Evolutionary conservation across 768 basidiomycete genomes (phyloP).

Genomic region (Boletus rubropictus): DNA sequence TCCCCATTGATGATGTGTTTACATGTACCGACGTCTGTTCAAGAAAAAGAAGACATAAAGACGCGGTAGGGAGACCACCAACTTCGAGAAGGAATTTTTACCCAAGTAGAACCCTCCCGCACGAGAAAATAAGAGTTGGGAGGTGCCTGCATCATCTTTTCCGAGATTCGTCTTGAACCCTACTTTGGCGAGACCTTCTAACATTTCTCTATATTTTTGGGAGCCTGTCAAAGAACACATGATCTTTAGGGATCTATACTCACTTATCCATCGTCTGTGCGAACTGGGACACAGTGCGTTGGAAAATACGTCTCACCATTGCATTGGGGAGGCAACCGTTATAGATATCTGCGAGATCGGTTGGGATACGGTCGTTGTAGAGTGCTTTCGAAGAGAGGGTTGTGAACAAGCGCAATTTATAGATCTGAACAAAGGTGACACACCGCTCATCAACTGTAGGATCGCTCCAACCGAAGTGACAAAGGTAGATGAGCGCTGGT

Average conservation of each 20-base stretch:
- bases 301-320: conserved; percentile 13
- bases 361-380: conserved; percentile 20
- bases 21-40: conserved; percentile 36
- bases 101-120: conserved; percentile 41
- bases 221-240: not conserved
- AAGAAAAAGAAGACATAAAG: not conserved
- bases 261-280: conserved; percentile 27
- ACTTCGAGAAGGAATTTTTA: conserved; percentile 1
- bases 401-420: not conserved
- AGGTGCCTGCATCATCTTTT: conserved; percentile 28
- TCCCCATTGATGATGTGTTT: conserved; percentile 41
- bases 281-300: conserved; percentile 12
- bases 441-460: conserved; percentile 9
- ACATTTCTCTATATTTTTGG: conserved; percentile 24
- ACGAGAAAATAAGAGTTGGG: conserved; percentile 23
- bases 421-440: not conserved
- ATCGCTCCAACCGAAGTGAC: conserved; percentile 14
- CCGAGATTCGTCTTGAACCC: conserved; percentile 38
- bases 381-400: not conserved
- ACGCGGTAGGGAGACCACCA: no score
- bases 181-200: conserved; percentile 34
- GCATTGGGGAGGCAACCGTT: conserved; percentile 14
- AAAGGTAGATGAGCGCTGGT: conserved; percentile 23
- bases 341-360: conserved; percentile 20
- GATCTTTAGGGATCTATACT: not conserved